Evolutionary conservation across 2,329 filamentous ascomycete species (phyloP).

Genomic region (Ophiosphaerella narmari): DNA sequence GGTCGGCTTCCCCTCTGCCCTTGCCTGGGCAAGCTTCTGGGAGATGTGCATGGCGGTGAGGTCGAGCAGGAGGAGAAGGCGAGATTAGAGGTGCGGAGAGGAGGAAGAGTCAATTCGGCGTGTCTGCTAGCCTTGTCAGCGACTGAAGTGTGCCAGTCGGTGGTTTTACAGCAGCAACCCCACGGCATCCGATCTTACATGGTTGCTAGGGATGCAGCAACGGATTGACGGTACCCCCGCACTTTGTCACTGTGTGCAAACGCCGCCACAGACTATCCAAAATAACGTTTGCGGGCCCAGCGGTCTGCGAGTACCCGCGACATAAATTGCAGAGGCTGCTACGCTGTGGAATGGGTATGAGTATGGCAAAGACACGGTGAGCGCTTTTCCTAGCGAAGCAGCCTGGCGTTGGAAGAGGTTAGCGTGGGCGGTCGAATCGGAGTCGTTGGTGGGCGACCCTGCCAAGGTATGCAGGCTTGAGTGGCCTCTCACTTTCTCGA

Average conservation of each 20-base stretch:
- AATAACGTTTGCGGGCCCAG: slow-evolving; percentile 53
- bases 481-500: no score
- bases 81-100: background rate
- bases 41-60: slow-evolving; percentile 84
- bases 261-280: slow-evolving; percentile 44
- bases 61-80: slow-evolving; percentile 1
- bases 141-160: slow-evolving; percentile 7
- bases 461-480: background rate
- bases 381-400: slow-evolving; percentile 25
- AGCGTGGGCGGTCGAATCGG: slow-evolving; percentile 16
- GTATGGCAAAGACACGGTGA: slow-evolving; percentile 6
- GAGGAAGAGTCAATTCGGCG: background rate
- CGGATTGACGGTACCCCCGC: slow-evolving; percentile 8
- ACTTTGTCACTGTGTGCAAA: slow-evolving; percentile 10
- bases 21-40: slow-evolving; percentile 83
- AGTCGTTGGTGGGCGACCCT: background rate
- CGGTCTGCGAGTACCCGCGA: slow-evolving; percentile 58
- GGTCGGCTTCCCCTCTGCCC: slow-evolving; percentile 77
- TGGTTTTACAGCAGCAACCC: slow-evolving; percentile 16
- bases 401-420: slow-evolving; percentile 16
- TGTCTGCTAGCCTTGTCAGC: background rate
- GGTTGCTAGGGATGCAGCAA: slow-evolving; percentile 14
- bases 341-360: background rate
- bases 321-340: slow-evolving; percentile 51
- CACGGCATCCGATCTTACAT: slow-evolving; percentile 28